phyloP scores from a whole-genome alignment of 495 filamentous ascomycete species.

The Bombardia bombarda region DNA sequence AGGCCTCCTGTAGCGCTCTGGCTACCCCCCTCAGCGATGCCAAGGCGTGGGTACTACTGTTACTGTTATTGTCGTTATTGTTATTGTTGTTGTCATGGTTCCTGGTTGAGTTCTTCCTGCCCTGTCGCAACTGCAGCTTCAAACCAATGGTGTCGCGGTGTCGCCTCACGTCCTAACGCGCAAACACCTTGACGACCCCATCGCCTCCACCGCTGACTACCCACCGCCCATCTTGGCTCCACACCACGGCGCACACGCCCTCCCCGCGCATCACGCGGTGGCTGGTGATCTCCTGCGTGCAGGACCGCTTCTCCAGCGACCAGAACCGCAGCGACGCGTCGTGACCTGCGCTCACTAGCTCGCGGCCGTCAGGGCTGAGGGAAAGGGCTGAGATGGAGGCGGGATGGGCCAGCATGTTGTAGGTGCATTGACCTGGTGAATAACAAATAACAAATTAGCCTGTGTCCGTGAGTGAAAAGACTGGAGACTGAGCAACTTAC shows the following conservation, averaged over 20 bases:
- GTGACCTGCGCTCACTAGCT: constrained; percentile 93
- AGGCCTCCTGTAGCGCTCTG: no score
- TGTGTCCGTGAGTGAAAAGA: no score
- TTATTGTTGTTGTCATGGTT: no score
- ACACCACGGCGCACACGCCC: constrained; percentile 85
- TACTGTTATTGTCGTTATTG: no score
- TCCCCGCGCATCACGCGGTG: constrained; percentile 91
- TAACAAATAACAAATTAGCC: no score
- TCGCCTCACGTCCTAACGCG: constrained; percentile 33
- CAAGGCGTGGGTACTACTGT: no score
- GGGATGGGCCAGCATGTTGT: constrained; percentile 94
- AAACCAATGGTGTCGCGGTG: no score
- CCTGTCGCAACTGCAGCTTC: no score
- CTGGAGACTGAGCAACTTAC: no score
- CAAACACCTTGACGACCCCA: constrained; percentile 93
- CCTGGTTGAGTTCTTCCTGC: no score
- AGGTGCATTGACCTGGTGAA: constrained; percentile 95
- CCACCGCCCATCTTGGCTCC: constrained; percentile 90
- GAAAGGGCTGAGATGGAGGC: constrained; percentile 84
- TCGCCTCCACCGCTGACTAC: constrained; percentile 95
- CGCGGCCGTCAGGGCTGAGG: constrained; percentile 82
- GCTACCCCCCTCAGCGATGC: no score
- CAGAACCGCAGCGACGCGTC: constrained; percentile 93
- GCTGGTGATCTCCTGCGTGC: constrained; percentile 86
- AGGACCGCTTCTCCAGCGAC: constrained; percentile 90